Conservation (phyloP, 176 grass and related monocot genomes). For the Raddia distichophylla region DNA sequence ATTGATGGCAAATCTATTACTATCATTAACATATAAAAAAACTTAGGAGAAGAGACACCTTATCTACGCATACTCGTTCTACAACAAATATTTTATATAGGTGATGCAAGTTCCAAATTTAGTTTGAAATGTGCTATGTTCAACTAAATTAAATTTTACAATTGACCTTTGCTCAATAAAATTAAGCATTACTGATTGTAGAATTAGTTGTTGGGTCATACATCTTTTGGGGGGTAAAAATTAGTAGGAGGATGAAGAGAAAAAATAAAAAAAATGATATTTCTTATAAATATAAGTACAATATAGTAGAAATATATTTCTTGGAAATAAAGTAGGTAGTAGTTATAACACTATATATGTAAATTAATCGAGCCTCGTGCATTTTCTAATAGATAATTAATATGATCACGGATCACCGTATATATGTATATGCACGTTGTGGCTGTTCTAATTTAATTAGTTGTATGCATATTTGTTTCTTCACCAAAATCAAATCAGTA, state of each 20-base stretch:
- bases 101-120: neutral
- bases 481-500: neutral
- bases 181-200: neutral
- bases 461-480: neutral
- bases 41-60: neutral
- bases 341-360: neutral
- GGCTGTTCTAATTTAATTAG: neutral
- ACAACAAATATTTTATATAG: neutral
- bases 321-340: too few species aligned
- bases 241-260: neutral
- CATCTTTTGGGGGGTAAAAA: slow-evolving; percentile 1
- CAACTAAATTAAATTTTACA: too few species aligned
- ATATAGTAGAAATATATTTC: neutral
- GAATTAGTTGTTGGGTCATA: neutral
- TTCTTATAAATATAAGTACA: neutral
- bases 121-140: neutral
- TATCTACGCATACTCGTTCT: neutral
- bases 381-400: neutral
- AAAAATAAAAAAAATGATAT: neutral
- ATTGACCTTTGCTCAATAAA: too few species aligned
- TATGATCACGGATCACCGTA: neutral
- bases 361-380: neutral
- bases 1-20: neutral
- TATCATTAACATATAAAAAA: neutral
- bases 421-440: neutral